Conservation (phyloP, 1,284 basidiomycete genomes). For the Golubevia pallescens region DNA sequence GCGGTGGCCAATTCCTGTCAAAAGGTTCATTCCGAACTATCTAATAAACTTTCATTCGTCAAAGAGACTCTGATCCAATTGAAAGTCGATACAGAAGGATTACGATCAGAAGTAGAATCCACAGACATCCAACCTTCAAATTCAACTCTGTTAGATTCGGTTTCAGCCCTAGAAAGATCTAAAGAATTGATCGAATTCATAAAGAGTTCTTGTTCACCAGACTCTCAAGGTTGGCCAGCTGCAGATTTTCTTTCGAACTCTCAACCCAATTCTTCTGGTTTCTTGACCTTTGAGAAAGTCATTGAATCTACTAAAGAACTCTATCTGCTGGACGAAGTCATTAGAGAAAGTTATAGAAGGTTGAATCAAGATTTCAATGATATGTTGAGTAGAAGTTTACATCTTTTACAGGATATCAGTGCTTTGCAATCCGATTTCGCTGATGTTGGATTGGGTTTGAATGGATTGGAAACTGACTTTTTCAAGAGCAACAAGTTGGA, state of each 20-base stretch:
- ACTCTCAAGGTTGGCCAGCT: conserved; percentile 46
- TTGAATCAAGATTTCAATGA: conserved; percentile 57
- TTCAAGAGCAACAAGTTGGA: conserved; percentile 63
- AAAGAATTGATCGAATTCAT: conserved; percentile 26
- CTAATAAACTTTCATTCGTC: conserved; percentile 22
- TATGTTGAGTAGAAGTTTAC: conserved; percentile 42
- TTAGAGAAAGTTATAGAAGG: conserved; percentile 32
- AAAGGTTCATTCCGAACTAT: conserved; percentile 31
- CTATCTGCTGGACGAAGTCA: conserved; percentile 37
- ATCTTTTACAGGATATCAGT: conserved; percentile 54
- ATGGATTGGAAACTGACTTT: conserved; percentile 31
- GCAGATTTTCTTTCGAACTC: conserved; percentile 30
- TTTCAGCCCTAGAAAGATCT: conserved; percentile 23
- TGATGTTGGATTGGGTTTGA: conserved; percentile 35
- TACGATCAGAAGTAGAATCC: conserved; percentile 35
- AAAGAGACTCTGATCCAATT: conserved; percentile 26
- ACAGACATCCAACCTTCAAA: conserved; percentile 32
- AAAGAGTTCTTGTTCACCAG: conserved; percentile 31
- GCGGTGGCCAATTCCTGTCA: conserved; percentile 42
- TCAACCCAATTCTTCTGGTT: conserved; percentile 6
- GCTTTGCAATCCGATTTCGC: conserved; percentile 59
- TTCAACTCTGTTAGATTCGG: conserved; percentile 38
- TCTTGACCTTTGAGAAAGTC: conserved; percentile 15
- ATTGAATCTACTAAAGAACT: conserved; percentile 35
- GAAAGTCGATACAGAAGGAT: conserved; percentile 28